phyloP scores from a whole-genome alignment of 2,329 filamentous ascomycete genomes.

The Trematosphaeria pertusa region DNA sequence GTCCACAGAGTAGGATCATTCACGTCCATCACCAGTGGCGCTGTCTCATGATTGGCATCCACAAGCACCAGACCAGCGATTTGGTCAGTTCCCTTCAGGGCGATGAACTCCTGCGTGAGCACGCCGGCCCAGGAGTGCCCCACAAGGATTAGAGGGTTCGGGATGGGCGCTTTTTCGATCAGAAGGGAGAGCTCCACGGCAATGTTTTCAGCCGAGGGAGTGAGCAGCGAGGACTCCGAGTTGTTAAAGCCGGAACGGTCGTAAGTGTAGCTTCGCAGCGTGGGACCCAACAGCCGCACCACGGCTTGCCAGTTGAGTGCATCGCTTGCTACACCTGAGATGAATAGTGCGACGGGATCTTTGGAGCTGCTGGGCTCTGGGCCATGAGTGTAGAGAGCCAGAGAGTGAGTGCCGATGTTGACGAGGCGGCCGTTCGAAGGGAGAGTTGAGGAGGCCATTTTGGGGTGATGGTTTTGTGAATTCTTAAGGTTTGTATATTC shows the following conservation, averaged over 20 bases:
- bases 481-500: not conserved
- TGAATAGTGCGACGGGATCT: constrained; percentile 14
- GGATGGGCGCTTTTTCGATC: constrained; percentile 20
- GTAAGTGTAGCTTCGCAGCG: constrained; percentile 26
- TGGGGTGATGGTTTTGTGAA: no score
- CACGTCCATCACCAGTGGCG: constrained; percentile 17
- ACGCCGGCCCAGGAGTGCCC: constrained; percentile 31
- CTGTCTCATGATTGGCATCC: constrained; percentile 25
- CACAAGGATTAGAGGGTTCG: constrained; percentile 25
- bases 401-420: constrained; percentile 17
- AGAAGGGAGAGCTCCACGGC: constrained; percentile 19
- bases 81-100: constrained; percentile 17
- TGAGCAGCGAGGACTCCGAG: constrained; percentile 21
- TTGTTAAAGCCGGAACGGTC: constrained; percentile 24
- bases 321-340: constrained; percentile 18
- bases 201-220: constrained; percentile 23
- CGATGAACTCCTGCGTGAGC: constrained; percentile 21
- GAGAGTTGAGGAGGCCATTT: constrained; percentile 11
- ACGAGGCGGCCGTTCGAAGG: constrained; percentile 11
- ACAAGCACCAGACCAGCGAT: constrained; percentile 27
- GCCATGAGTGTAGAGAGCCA: constrained; percentile 14
- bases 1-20: constrained; percentile 16
- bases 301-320: constrained; percentile 21
- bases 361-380: constrained; percentile 13
- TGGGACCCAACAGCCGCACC: constrained; percentile 15